A percentile compares a stretch with the other conserved stretches of the same genome.
Evolutionary conservation across 2,329 filamentous ascomycete species (phyloP).

Genomic region (Penicillium sp.): DNA sequence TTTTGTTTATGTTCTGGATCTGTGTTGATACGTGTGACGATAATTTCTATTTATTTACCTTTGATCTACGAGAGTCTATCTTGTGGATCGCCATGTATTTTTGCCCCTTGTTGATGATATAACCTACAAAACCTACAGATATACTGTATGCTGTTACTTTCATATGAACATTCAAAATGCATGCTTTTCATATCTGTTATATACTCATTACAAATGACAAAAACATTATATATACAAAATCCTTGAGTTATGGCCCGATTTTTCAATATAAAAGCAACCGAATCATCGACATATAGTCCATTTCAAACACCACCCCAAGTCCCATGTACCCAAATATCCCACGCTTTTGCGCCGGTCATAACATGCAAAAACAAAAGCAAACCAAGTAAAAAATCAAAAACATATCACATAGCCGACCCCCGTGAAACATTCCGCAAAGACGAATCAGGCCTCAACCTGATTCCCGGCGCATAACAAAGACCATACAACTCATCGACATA

Average conservation of each 20-base stretch:
- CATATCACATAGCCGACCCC: conserved; percentile 1
- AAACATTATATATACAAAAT: background rate
- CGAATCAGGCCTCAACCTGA: conserved; percentile 28
- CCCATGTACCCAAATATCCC: background rate
- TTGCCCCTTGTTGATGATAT: background rate
- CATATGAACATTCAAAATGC: background rate
- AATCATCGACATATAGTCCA: no score
- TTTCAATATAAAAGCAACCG: no score
- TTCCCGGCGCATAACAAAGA: conserved; percentile 33
- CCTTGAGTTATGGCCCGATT: no score
- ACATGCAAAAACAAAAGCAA: background rate
- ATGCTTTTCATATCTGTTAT: background rate
- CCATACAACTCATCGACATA: conserved; percentile 51
- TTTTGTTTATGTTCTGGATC: conserved; percentile 1
- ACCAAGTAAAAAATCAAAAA: background rate
- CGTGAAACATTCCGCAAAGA: conserved; percentile 11
- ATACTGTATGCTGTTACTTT: background rate
- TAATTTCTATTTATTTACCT: conserved; percentile 3
- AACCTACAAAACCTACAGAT: background rate
- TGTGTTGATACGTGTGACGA: conserved; percentile 9
- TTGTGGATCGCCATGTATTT: background rate
- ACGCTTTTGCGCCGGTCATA: background rate
- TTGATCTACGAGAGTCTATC: background rate
- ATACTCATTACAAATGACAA: background rate
- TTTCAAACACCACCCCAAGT: background rate